phyloP scores from a whole-genome alignment of 371 early-diverging fungal genomes.

The Zopfochytrium polystomum region DNA sequence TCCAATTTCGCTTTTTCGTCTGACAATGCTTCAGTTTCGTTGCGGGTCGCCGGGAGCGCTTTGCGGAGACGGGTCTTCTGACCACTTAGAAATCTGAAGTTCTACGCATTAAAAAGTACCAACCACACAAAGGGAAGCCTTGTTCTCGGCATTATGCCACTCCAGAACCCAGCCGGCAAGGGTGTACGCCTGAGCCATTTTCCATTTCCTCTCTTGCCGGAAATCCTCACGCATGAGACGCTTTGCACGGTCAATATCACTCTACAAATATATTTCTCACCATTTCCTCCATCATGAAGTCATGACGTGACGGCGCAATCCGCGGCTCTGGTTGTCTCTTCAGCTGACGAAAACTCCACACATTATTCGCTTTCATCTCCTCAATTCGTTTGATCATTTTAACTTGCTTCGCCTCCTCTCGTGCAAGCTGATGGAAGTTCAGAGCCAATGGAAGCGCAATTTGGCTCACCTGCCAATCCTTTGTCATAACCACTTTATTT shows the following conservation, averaged over 20 bases:
- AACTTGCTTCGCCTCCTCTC: constrained; percentile 76
- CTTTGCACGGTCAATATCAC: constrained; percentile 12
- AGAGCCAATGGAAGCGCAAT: constrained; percentile 5
- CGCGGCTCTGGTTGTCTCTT: constrained; percentile 52
- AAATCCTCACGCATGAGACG: constrained; percentile 85
- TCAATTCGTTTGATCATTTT: constrained; percentile 76
- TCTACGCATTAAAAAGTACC: no score
- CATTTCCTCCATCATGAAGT: constrained; percentile 83
- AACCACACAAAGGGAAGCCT: constrained; percentile 59
- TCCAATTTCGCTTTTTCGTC: no score
- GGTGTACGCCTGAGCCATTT: constrained; percentile 69
- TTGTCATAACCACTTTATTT: constrained; percentile 70
- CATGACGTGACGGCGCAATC: constrained; percentile 77
- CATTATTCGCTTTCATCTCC: constrained; percentile 66
- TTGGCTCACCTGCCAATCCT: constrained; percentile 80
- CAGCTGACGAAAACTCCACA: constrained; percentile 81
- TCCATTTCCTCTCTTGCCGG: constrained; percentile 82
- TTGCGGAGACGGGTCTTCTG: no score
- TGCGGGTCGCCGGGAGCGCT: no score
- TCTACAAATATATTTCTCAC: constrained; percentile 37
- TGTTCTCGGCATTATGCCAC: constrained; percentile 75
- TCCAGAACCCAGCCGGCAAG: constrained; percentile 73
- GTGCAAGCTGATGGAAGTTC: constrained; percentile 55
- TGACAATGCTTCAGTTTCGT: no score
- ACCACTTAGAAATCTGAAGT: no score